Base-by-base conservation (phyloP, 2,329 filamentous ascomycete species). In the Aaosphaeria pasadenensis region DNA sequence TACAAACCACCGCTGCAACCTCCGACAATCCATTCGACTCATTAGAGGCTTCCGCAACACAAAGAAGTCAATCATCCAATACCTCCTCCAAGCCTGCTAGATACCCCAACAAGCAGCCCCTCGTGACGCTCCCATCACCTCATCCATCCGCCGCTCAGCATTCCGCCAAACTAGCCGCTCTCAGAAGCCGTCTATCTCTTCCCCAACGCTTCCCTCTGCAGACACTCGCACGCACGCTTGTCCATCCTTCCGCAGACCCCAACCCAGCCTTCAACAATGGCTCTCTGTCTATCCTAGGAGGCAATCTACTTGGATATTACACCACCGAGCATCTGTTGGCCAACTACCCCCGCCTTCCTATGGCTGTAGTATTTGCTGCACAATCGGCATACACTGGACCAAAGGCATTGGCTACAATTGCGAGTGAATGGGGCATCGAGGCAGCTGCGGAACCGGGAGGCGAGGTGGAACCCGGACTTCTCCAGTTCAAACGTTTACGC, bases 371-470 rank as follows among this genome's bases (percentile, higher is more conserved):
- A 45, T 95, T 90, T 73, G 85, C 91, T 45, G 87, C 90, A 31
- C 86, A 95, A 76, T 86, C 87, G 62, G 91, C 89, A 42, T 97
- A 90, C 68, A 81, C 86, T 42, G 94, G 94, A 4, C 80, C 83
- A 5, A 82, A 84, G 56, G 85, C 91, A 1, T 79, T 97, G 42
- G 77, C 85, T 44, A 77, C 84, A 17, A 81, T 97, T 56, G 84
- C 88, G 11, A 77, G 80, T 53, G 88, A 94, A 74, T 99, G 94
- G 94, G 94, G 94, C 73, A 84, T 97, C 11, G 92, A 97, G 69
- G 74, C 79, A 39, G 92, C 89, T n/a, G 89, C 88, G 7, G 86
- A 84, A 17, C 94, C 94, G 0, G 94, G 92, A 44, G 83, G 83
- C 50, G 92, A 97, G 74, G 91, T 97, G 47, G 94, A 99, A 68